A percentile compares a stretch with the other conserved stretches of the same genome.
Conservation (phyloP, 257 asterid genomes). For the Nicotiana benthamiana region DNA sequence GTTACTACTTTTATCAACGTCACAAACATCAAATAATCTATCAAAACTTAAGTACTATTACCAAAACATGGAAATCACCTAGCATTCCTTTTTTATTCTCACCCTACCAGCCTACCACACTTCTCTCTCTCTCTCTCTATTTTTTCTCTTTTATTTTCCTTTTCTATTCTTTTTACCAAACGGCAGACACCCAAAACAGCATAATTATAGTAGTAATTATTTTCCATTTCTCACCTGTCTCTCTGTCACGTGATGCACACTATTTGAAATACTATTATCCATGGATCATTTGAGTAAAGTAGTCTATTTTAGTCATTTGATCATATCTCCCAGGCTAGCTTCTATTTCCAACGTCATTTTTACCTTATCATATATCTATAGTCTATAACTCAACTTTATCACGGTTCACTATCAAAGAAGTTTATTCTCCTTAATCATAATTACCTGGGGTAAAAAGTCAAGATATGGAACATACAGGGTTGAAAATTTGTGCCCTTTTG, state of each 20-base stretch:
- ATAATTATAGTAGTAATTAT: not conserved
- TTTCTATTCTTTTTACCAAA: not conserved
- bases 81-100: no score
- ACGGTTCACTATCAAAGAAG: not conserved
- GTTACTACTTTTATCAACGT: no score
- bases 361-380: not conserved
- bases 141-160: no score
- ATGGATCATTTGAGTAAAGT: not conserved
- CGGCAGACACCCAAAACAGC: slow-evolving; percentile 2
- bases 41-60: no score
- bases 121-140: no score
- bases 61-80: no score
- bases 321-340: not conserved
- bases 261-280: not conserved
- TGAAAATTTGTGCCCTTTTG: not conserved
- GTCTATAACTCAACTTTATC: not conserved
- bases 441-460: not conserved
- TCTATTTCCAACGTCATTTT: not conserved
- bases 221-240: slow-evolving; percentile 1
- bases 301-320: not conserved
- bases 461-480: not conserved
- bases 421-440: not conserved
- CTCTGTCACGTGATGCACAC: slow-evolving; percentile 36
- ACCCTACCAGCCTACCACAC: no score
- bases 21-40: no score